Conservation (phyloP, 176 grass and related monocot genomes). For the Puya raimondii region DNA sequence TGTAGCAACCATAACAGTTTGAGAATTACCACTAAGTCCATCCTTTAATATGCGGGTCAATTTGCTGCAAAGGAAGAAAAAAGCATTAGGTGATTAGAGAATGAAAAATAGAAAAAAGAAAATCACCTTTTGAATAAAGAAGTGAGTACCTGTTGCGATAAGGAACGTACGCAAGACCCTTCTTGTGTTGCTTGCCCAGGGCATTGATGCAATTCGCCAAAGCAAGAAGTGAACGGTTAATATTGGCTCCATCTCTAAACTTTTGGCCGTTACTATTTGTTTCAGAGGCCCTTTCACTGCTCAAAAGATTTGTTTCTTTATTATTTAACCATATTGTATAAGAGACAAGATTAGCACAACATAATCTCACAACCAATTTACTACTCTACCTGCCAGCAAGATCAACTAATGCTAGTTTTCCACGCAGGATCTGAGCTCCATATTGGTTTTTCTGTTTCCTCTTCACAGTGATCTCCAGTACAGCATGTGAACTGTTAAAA, state of each 20-base stretch:
- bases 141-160: slow-evolving; percentile 86
- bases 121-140: slow-evolving; percentile 2
- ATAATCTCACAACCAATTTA: neutral
- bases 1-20: slow-evolving; percentile 97
- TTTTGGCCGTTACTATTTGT: slow-evolving; percentile 94
- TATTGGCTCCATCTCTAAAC: slow-evolving; percentile 96
- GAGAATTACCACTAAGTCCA: slow-evolving; percentile 94
- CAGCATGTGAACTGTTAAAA: slow-evolving; percentile 75
- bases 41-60: slow-evolving; percentile 98
- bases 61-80: slow-evolving; percentile 55
- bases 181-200: slow-evolving; percentile 97
- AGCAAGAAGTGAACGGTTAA: slow-evolving; percentile 86
- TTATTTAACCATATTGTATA: slow-evolving; percentile 3
- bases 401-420: slow-evolving; percentile 99
- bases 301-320: slow-evolving; percentile 16
- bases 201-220: slow-evolving; percentile 99
- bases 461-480: slow-evolving; percentile 92
- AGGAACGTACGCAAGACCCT: slow-evolving; percentile 98
- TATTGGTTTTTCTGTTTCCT: slow-evolving; percentile 85
- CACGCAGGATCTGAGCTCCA: slow-evolving; percentile 80
- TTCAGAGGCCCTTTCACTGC: slow-evolving; percentile 92
- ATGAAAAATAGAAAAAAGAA: slow-evolving; percentile 24
- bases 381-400: slow-evolving; percentile 72
- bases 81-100: neutral
- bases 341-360: neutral